Conservation (phyloP, 2,329 filamentous ascomycete genomes). For the Tolypocladium tropicale region DNA sequence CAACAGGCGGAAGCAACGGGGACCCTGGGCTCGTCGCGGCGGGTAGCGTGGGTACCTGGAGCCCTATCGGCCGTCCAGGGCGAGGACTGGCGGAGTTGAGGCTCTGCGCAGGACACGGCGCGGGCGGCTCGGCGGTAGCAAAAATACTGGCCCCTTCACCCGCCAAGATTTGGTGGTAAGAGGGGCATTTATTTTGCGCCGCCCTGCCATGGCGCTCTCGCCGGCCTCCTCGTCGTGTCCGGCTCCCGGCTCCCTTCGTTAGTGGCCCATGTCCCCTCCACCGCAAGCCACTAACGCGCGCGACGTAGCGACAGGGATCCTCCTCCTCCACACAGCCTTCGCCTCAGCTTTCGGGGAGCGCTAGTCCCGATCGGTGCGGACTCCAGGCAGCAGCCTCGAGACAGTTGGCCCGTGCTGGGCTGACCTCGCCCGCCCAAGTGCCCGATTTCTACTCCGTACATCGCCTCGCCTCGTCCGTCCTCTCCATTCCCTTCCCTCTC, state of each 20-base stretch:
- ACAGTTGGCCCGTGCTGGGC: conserved; percentile 5
- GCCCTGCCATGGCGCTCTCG: too few species aligned
- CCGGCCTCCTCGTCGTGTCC: too few species aligned
- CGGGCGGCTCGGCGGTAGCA: too few species aligned
- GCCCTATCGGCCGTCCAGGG: neutral
- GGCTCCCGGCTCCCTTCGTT: neutral
- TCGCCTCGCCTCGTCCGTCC: conserved; percentile 1
- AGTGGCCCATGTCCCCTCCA: neutral
- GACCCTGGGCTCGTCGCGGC: neutral
- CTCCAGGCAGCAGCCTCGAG: conserved; percentile 12
- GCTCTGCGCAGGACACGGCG: neutral
- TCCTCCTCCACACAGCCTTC: conserved; percentile 5
- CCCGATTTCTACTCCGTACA: conserved; percentile 3
- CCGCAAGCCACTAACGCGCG: neutral
- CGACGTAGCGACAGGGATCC: conserved; percentile 5
- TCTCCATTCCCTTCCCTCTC: neutral
- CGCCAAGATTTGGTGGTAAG: too few species aligned
- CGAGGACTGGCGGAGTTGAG: neutral
- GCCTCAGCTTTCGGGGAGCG: conserved; percentile 6
- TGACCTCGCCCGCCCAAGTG: conserved; percentile 6
- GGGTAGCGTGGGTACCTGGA: neutral
- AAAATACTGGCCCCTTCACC: too few species aligned
- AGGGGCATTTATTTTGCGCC: too few species aligned
- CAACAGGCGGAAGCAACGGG: neutral
- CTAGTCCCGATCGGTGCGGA: conserved; percentile 6